These are phyloP conservation scores for Calonectria honghensis DNA, from an alignment of 2,329 filamentous ascomycete species.

Conservation along the genomic window DNA sequence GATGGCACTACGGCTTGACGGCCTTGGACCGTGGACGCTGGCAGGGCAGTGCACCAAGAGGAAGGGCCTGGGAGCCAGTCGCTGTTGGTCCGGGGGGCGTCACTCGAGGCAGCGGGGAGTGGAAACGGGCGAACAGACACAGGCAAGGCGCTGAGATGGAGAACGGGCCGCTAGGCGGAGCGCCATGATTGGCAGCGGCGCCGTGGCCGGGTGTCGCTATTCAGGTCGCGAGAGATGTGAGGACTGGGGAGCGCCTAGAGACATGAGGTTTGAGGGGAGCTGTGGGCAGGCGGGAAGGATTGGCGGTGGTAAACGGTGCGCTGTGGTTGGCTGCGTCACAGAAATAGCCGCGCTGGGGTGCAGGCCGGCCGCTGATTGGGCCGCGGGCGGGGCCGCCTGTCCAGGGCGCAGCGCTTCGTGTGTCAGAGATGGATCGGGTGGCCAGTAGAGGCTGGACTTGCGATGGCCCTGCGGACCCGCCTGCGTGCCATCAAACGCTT, in stretches of 20 bases:
- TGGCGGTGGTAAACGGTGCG: constrained; percentile 35
- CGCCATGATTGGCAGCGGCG: constrained; percentile 43
- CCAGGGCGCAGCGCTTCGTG: constrained; percentile 34
- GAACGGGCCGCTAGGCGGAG: neutral
- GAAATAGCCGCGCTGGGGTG: constrained; percentile 52
- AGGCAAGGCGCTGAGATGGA: constrained; percentile 32
- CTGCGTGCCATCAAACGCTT: constrained; percentile 19
- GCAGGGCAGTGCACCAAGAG: constrained; percentile 44
- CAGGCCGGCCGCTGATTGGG: constrained; percentile 48
- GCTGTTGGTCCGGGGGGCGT: constrained; percentile 38
- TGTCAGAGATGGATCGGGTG: constrained; percentile 9
- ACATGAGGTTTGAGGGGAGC: constrained; percentile 25
- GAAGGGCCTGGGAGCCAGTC: constrained; percentile 48
- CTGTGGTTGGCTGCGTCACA: constrained; percentile 52
- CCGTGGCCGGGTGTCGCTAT: constrained; percentile 34
- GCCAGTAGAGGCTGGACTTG: constrained; percentile 18
- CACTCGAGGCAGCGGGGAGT: constrained; percentile 44
- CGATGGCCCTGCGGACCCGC: constrained; percentile 4
- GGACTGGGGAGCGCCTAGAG: constrained; percentile 32
- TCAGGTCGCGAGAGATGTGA: constrained; percentile 33
- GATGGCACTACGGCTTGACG: constrained; percentile 28
- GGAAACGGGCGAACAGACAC: constrained; percentile 34
- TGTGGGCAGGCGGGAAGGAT: constrained; percentile 30
- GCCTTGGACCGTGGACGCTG: constrained; percentile 38
- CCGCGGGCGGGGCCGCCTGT: neutral